phyloP scores from a whole-genome alignment of 1,139 yeast genomes.

The Protomyces inouyei region DNA sequence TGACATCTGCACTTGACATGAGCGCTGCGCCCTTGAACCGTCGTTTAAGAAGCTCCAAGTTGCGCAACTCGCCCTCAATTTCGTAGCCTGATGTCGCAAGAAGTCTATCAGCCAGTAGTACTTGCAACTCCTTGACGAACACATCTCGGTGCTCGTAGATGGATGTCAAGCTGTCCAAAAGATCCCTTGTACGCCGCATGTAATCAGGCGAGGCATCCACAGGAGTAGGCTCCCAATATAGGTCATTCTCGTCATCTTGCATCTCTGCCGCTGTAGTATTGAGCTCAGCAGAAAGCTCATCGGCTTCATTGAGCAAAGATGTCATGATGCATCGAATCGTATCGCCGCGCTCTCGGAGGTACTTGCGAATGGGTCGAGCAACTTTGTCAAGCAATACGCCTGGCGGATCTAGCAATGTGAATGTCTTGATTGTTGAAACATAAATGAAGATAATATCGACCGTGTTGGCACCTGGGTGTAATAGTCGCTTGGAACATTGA shows the following conservation, averaged over 20 bases:
- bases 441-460: conserved; percentile 65
- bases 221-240: conserved; percentile 85
- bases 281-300: conserved; percentile 49
- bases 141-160: conserved; percentile 74
- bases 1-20: conserved; percentile 62
- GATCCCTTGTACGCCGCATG: conserved; percentile 50
- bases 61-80: conserved; percentile 40
- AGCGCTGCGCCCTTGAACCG: conserved; percentile 66
- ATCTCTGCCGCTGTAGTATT: conserved; percentile 31
- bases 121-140: conserved; percentile 66
- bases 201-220: conserved; percentile 89
- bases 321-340: conserved; percentile 64
- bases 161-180: conserved; percentile 65
- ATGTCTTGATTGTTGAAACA: conserved; percentile 66
- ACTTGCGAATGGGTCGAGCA: conserved; percentile 63
- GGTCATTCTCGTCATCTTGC: conserved; percentile 45
- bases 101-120: conserved; percentile 59
- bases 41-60: conserved; percentile 53
- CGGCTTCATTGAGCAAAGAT: conserved; percentile 59
- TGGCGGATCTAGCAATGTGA: conserved; percentile 74
- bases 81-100: conserved; percentile 49
- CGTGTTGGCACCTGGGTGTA: conserved; percentile 83
- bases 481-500: conserved; percentile 49
- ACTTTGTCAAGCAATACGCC: conserved; percentile 79
- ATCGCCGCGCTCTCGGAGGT: conserved; percentile 67